A percentile compares a stretch with the other conserved stretches of the same genome.
phyloP scores from a whole-genome alignment of 306 rosid genomes.

The Adenanthera pavonina region DNA sequence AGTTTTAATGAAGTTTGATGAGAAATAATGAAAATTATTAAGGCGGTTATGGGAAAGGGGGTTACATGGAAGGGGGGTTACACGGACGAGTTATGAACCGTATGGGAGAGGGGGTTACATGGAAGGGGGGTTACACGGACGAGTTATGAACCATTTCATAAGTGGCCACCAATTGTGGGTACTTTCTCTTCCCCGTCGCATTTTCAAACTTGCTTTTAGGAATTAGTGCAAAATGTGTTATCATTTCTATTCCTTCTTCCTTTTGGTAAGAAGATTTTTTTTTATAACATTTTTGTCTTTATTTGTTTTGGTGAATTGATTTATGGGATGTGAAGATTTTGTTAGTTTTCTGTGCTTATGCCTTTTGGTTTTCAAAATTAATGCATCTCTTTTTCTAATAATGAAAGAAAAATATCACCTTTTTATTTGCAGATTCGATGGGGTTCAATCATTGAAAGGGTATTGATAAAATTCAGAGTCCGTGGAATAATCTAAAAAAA shows the following conservation, averaged over 20 bases:
- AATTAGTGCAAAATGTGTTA: neutral
- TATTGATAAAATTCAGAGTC: no score
- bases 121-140: no score
- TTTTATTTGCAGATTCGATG: neutral
- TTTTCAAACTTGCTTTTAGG: neutral
- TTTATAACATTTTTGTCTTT: neutral
- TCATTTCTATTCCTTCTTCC: neutral
- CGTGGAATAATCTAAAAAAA: neutral
- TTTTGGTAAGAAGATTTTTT: constrained; percentile 30
- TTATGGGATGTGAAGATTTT: constrained; percentile 12
- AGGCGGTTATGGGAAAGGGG: no score
- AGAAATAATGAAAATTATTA: no score
- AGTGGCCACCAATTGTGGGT: no score
- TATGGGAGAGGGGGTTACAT: no score
- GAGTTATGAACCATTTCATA: no score
- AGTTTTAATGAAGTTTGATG: no score
- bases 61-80: no score
- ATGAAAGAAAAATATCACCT: neutral
- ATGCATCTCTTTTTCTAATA: neutral
- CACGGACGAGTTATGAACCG: no score
- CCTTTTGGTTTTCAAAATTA: neutral
- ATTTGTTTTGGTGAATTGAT: neutral
- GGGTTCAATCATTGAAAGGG: neutral
- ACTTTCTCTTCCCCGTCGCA: neutral
- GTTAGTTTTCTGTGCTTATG: neutral